These are phyloP conservation scores for Periconia digitata DNA, from an alignment of 2,329 filamentous ascomycete species.

Conservation along the genomic window DNA sequence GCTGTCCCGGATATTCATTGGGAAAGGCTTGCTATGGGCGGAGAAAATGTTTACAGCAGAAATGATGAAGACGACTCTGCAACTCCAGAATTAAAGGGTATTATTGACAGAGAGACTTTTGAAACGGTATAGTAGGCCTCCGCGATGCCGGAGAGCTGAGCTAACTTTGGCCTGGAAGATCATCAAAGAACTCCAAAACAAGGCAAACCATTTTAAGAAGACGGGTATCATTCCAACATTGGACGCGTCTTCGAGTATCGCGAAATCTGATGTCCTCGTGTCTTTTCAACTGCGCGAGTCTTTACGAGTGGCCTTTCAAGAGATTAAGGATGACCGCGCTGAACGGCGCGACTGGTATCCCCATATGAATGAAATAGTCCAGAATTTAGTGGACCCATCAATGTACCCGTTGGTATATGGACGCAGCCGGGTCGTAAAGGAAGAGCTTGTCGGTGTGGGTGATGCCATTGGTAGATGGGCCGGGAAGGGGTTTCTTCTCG, in stretches of 20 bases:
- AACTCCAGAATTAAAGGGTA: not conserved
- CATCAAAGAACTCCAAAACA: constrained; percentile 51
- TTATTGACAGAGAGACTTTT: constrained; percentile 4
- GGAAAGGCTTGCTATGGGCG: constrained; percentile 9
- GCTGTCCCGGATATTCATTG: constrained; percentile 9
- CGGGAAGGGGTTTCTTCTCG: constrained; percentile 1
- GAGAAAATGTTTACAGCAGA: not conserved
- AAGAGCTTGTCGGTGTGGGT: constrained; percentile 13
- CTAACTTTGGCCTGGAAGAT: constrained; percentile 5
- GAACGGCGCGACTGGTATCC: constrained; percentile 59
- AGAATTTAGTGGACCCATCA: constrained; percentile 63
- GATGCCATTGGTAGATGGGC: constrained; percentile 9
- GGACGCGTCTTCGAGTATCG: constrained; percentile 17
- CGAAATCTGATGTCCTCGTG: constrained; percentile 53
- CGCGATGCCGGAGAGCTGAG: not conserved
- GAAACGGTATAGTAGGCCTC: constrained; percentile 4
- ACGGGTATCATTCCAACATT: constrained; percentile 12
- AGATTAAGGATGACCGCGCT: constrained; percentile 37
- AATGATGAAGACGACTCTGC: not conserved
- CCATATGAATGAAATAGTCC: constrained; percentile 51
- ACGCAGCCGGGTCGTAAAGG: constrained; percentile 12
- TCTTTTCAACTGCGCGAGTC: constrained; percentile 20
- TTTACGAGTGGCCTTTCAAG: constrained; percentile 51
- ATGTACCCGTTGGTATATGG: constrained; percentile 63
- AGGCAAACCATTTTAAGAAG: constrained; percentile 48